Percentiles rank a stretch among this genome's conserved stretches.
Conservation (phyloP, 1,139 yeast genomes). For the Yamadazyma pseudoaaseri region DNA sequence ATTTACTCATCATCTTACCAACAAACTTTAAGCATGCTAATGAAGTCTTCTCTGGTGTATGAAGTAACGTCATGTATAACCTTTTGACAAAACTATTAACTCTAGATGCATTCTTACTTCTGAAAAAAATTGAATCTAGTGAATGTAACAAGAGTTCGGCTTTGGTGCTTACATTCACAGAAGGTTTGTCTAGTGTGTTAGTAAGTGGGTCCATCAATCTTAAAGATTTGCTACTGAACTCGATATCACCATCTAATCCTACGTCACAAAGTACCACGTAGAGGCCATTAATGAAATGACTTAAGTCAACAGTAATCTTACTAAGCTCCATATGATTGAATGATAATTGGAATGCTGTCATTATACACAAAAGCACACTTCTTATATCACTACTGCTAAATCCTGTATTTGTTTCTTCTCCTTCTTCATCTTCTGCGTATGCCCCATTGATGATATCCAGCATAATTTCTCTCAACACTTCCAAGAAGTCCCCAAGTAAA, state of each 20-base stretch:
- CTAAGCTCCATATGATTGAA: slow-evolving; percentile 67
- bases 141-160: slow-evolving; percentile 79
- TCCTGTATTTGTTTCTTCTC: slow-evolving; percentile 27
- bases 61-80: slow-evolving; percentile 61
- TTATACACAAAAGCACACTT: slow-evolving; percentile 76
- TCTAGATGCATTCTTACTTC: slow-evolving; percentile 74
- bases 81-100: slow-evolving; percentile 85
- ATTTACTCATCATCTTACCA: slow-evolving; percentile 70
- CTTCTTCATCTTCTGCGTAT: slow-evolving; percentile 18
- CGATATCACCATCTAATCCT: slow-evolving; percentile 79
- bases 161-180: slow-evolving; percentile 85
- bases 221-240: slow-evolving; percentile 76
- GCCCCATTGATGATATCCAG: slow-evolving; percentile 41
- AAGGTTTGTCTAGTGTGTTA: slow-evolving; percentile 48
- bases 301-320: slow-evolving; percentile 55
- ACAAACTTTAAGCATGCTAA: slow-evolving; percentile 74
- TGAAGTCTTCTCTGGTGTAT: slow-evolving; percentile 86
- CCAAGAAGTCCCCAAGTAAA: slow-evolving; percentile 85
- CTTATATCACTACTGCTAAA: slow-evolving; percentile 46
- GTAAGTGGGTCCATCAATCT: slow-evolving; percentile 73
- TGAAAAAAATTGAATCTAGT: slow-evolving; percentile 78
- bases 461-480: slow-evolving; percentile 80
- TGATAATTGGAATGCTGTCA: slow-evolving; percentile 82
- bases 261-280: slow-evolving; percentile 66
- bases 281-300: slow-evolving; percentile 71